Base-by-base conservation (phyloP, 768 basidiomycete species). In the Suillus tomentosus region DNA sequence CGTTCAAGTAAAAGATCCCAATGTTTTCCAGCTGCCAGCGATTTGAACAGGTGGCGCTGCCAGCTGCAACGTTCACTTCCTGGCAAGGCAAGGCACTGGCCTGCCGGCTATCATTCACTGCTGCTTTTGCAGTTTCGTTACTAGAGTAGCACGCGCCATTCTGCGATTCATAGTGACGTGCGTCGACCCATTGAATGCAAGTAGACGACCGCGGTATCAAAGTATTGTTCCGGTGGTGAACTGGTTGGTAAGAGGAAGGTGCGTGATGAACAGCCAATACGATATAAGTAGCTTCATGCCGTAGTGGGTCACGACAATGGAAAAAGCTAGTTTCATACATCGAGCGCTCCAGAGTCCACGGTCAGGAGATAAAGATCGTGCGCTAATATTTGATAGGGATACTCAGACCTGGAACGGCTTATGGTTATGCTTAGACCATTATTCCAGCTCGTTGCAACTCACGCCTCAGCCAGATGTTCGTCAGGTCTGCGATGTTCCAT, bases 1-100 rank as follows among this genome's bases (percentile, higher is more conserved):
- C 76, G 74, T 75, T 75, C 24, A 58, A 58, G 56, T 15, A 40
- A 57, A 57, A 53, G 8, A 40, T 19, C 24, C 39, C 39, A 39
- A 57, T 6, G 27, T 1, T 40, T 27, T 57, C 39, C 9, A 9
- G 55, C 14, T 22, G 37, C 50, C 24, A 31, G 31, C 17, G 17
- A 53, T 53, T 53, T 19, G 31, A 34, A 19, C 51, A 53, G 31
- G 53, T 36, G 53, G 34, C 40, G 31, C 36, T 31, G 57, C 24
- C 57, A 27, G 57, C n/a, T 7, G 22, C 15, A 58, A 43, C 57
- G 24, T 42, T 42, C 40, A n/a, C 24, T 42, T 36, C 15, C 8
- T 51, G 36, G 31, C 34, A 54, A n/a, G 31, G 31, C 34, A 54
- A n/a, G 19, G 36, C 17, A 53, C 19, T 13, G 53, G 31, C 27